Evolutionary conservation across 352 stramenopile genomes (phyloP), one percentile per base, ranked within the genome.

Genomic region (Pythium rhizo-oryzae): DNA sequence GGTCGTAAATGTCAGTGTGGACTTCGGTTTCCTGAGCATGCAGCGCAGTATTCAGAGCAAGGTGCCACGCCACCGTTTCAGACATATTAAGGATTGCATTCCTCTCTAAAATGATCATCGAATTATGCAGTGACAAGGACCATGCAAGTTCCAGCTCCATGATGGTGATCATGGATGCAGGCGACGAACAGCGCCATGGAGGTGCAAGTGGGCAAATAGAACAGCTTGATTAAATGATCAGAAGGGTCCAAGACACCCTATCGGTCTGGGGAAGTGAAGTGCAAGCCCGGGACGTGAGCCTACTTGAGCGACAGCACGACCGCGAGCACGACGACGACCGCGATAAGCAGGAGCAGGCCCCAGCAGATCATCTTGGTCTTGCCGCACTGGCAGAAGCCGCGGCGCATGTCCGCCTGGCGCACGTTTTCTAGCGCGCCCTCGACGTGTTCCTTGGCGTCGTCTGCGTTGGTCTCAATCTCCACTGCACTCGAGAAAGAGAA

Each of bases 301-400:
- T 72, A 58, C 55, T 73, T 73, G 33, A 67, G 58, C 23, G 43
- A 55, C 5, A 61, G 25, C 21, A 65, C 54, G 37, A 74, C n/a
- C 21, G 67, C 23, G 13, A 69, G 37, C 16, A 62, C 55, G 56
- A 74, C 24, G 56, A 64, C 60, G 9, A 74, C 39, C 15, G 68
- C 47, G 54, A 78, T 69, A 11, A 75, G 59, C 33, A 75, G 21
- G 9, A 75, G 23, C 9, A 75, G 21, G 18, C 55, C 71, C 60
- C 62, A 76, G 33, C 56, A 67, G n/a, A 78, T 70, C n/a, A 78
- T 21, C 57, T 75, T 75, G 11, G 50, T 67, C 61, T 75, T 75
- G 64, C 50, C 41, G 65, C 75, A 82, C 43, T 69, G 59, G 75
- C 63, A 78, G 55, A 71, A 82, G 11, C 65, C 65, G 21, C 68